Conservation (phyloP, 345 rosid genomes). For the Citrus inodora region DNA sequence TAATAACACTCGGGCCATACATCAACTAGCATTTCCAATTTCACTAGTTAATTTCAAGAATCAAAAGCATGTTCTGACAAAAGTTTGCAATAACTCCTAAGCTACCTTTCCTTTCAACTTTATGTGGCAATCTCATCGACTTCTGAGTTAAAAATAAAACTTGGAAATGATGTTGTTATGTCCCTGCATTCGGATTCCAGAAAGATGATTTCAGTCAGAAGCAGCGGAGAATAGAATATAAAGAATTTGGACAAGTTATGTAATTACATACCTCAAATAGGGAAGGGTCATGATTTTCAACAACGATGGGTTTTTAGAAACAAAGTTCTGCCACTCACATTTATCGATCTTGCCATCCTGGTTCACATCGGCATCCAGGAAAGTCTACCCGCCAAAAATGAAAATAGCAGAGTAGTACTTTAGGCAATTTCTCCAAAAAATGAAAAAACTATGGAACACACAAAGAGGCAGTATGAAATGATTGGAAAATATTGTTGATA, state of each 20-base stretch:
- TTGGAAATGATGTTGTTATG: constrained; percentile 91
- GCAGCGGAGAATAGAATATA: not conserved
- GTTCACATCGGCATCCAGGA: constrained; percentile 80
- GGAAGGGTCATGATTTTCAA: constrained; percentile 94
- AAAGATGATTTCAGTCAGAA: not conserved
- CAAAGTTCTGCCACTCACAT: constrained; percentile 82
- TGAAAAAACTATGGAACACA: not conserved
- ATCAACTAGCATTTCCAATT: not conserved
- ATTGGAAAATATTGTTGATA: not conserved
- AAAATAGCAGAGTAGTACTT: not conserved
- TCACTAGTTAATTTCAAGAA: not conserved
- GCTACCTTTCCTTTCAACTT: constrained; percentile 2
- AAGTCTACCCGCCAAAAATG: constrained; percentile 53
- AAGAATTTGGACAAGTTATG: not conserved
- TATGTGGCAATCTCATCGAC: constrained; percentile 86
- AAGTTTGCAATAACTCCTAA: not conserved
- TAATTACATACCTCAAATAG: constrained; percentile 62
- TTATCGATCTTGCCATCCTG: constrained; percentile 86
- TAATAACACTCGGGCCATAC: not conserved
- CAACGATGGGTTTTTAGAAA: constrained; percentile 77
- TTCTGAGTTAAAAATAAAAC: constrained; percentile 89
- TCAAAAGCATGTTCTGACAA: constrained; percentile 5
- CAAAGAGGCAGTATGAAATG: not conserved
- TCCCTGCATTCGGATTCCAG: constrained; percentile 49
- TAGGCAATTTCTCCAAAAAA: too few relatives aligned